Base-by-base conservation (phyloP, 768 basidiomycete genomes). In the Trametes cingulata region DNA sequence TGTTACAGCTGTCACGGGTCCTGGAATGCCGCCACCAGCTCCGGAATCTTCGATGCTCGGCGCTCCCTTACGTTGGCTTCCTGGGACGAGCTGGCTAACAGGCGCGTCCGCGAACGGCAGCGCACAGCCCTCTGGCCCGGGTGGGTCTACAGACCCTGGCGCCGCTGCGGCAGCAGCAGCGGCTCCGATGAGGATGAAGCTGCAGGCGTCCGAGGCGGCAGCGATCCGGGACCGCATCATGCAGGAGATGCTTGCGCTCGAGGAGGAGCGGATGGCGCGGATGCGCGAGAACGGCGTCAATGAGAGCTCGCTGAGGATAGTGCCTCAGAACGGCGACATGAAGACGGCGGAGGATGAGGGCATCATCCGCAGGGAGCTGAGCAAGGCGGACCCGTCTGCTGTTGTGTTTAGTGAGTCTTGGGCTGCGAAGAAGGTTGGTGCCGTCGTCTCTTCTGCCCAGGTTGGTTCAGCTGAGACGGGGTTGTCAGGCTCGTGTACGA, bases 201-300 rank as follows among this genome's bases (percentile, higher is more conserved):
- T 99, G 22, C 88, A 92, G 62, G 80, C 85, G 17, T 78, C 86
- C 2, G 94, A 98, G 72, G 96, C 95, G 4, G 81, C 90, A 0
- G 90, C 90, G 1, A 99, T 99, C 65, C 84, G 93, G 15, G 90
- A 94, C 65, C 83, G 95, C 20, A 99, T 99, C 62, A 99, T 99
- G 97, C 86, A 90, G 66, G 97, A 99, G 79, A 99, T 99, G 97
- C 79, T 98, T 63, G 81, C 93, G 22, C 77, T 99, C 25, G 97
- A 99, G 74, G 95, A 98, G 71, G 94, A 98, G 72, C 84, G 97
- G 24, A 95, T 99, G 87, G 85, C 90, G 60, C 83, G 95, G 19
- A 98, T 96, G 95, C 81, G 82, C 58, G 86, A 85, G 65, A 81
- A 80, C 62, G 73, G 76, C 13, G 88, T 90, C 63, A 84, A 82